These are phyloP conservation scores for Fusarium dimerum DNA, from an alignment of 2,329 filamentous ascomycete species.

Conservation along the genomic window DNA sequence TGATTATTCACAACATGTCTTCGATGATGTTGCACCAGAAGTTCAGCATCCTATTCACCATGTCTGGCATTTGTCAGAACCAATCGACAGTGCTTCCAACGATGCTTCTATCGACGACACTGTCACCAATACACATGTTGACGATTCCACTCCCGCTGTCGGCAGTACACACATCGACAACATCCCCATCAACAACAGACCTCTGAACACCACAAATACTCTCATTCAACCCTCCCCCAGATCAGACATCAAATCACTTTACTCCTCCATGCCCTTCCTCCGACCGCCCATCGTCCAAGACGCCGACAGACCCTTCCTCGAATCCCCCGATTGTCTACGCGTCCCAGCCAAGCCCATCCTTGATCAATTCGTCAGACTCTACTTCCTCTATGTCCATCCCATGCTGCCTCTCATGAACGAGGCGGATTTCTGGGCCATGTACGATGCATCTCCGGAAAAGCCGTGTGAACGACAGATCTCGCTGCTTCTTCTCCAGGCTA, in stretches of 20 bases:
- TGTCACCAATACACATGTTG: background rate
- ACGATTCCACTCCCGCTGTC: too few relatives aligned
- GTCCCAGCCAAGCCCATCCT: slow-evolving; percentile 20
- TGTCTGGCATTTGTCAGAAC: too few relatives aligned
- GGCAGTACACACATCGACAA: too few relatives aligned
- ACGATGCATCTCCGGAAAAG: slow-evolving; percentile 7
- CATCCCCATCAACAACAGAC: too few relatives aligned
- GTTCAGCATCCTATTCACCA: too few relatives aligned
- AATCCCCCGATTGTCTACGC: slow-evolving; percentile 18
- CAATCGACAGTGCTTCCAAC: background rate
- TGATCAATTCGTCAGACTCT: slow-evolving; percentile 20
- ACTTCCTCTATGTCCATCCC: slow-evolving; percentile 22
- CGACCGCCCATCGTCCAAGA: slow-evolving; percentile 17
- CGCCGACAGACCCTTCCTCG: slow-evolving; percentile 13
- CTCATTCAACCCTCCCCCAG: background rate
- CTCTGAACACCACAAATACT: too few relatives aligned
- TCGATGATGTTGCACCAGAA: background rate
- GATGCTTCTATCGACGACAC: background rate
- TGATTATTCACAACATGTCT: background rate
- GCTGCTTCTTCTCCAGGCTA: slow-evolving; percentile 16
- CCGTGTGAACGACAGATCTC: slow-evolving; percentile 12
- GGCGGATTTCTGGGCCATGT: slow-evolving; percentile 17
- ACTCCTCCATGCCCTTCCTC: slow-evolving; percentile 20
- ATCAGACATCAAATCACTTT: slow-evolving; percentile 13
- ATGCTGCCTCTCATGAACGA: slow-evolving; percentile 19